Evolutionary conservation across 2,329 filamentous ascomycete genomes (phyloP).

Genomic region (Aspergillus phoenicis): DNA sequence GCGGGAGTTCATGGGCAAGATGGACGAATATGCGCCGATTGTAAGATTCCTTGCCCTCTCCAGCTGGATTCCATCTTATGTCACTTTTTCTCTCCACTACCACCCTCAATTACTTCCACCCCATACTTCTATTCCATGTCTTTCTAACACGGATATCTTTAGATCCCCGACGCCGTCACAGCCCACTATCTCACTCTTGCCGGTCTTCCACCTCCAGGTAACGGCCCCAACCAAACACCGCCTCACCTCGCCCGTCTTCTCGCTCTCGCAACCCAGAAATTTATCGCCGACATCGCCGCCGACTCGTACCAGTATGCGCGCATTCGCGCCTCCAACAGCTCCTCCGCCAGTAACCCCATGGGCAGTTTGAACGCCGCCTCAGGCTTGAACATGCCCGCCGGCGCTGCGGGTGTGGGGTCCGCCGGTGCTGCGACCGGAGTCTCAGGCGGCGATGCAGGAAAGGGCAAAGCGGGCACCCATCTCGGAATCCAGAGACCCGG

Average conservation of each 20-base stretch:
- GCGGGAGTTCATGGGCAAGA: constrained; percentile 90
- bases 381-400: constrained; percentile 57
- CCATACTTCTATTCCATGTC: not conserved
- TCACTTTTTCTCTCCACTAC: constrained; percentile 10
- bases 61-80: constrained; percentile 2
- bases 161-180: constrained; percentile 97
- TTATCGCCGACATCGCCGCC: constrained; percentile 94
- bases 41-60: constrained; percentile 56
- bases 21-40: constrained; percentile 98
- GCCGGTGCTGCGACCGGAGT: constrained; percentile 55
- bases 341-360: constrained; percentile 86
- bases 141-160: constrained; percentile 9
- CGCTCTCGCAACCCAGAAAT: constrained; percentile 97
- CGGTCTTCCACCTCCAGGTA: constrained; percentile 82
- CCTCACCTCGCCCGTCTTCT: constrained; percentile 88
- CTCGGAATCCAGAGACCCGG: constrained; percentile 76
- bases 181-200: constrained; percentile 97
- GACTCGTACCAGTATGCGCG: constrained; percentile 98
- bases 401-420: constrained; percentile 55
- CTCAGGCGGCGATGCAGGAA: constrained; percentile 46
- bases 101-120: not conserved
- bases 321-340: constrained; percentile 88
- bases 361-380: constrained; percentile 74
- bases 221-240: constrained; percentile 76
- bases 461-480: constrained; percentile 57